Base-by-base conservation (phyloP, 148 eudicot species). In the Nepenthes gracilis region DNA sequence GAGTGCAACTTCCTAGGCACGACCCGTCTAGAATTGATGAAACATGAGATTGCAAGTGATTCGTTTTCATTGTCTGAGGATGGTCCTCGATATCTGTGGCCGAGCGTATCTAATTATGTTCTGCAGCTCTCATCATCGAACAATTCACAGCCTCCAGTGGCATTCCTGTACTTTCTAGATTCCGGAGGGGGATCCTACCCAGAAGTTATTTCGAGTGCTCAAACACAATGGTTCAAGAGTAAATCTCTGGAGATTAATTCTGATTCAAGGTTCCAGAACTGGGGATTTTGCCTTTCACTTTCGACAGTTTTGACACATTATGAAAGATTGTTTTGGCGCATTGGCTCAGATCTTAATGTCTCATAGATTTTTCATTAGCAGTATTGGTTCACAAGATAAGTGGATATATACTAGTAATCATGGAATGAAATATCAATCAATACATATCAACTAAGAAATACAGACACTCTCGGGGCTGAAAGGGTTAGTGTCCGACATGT, bases 111-210 rank as follows among this genome's bases (percentile, higher is more conserved):
- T 11, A 92, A 92, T 56, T 88, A 85, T 61, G 85, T 82, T 54
- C 74, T 83, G 47, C 70, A 71, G 63, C 64, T 92, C 54, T 72
- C 82, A 57, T 85, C 96, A 1, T 65, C 82, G 32, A 54, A 62
- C 9, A 67, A 75, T 60, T 55, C 81, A 40, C 48, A 74, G 48
- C 64, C 71, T n/a, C 76, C 86, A 1, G 73, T 80, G 62, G 83
- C 80, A 7, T 84, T 76, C 54, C 63, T 88, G 76, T 88, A 88
- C 78, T 88, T 92, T 58, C 61, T 92, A 12, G 98, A 92, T 76
- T 92, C 98, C 33, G 98, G 98, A 57, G 98, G 98, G 48, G 98
- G 98, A n/a, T 78, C 94, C 35, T 88, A 92, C 59, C 96, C 98
- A 1, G 85, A 88, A 80, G 86, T 88, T 52, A 74, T 92, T 66